Evolutionary conservation across 352 stramenopile genomes (phyloP).

Genomic region (Pythium phragmitis): DNA sequence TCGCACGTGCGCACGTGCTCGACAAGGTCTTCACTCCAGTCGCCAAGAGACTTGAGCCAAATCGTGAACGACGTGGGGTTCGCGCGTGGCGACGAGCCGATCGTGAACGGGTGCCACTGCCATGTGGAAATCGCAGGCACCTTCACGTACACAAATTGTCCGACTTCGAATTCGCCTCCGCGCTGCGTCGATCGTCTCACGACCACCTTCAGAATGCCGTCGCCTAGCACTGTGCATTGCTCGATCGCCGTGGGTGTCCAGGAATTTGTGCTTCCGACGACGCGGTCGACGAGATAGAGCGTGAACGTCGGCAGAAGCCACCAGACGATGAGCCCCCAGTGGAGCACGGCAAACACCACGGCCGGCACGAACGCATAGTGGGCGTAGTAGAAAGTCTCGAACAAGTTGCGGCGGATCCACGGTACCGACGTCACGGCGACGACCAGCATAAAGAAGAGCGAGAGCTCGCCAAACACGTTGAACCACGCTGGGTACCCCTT

Average conservation of each 20-base stretch:
- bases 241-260: slow-evolving; percentile 27
- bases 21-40: slow-evolving; percentile 36
- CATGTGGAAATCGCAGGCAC: slow-evolving; percentile 40
- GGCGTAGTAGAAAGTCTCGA: slow-evolving; percentile 41
- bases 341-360: slow-evolving; percentile 43
- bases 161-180: slow-evolving; percentile 29
- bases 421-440: slow-evolving; percentile 37
- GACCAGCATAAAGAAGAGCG: slow-evolving; percentile 34
- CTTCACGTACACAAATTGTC: slow-evolving; percentile 51
- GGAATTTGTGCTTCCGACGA: slow-evolving; percentile 25
- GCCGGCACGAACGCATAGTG: slow-evolving; percentile 38
- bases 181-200: slow-evolving; percentile 22
- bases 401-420: slow-evolving; percentile 34
- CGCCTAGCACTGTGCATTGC: slow-evolving; percentile 20
- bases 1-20: slow-evolving; percentile 34
- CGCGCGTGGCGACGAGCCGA: slow-evolving; percentile 36
- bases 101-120: slow-evolving; percentile 53
- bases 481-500: slow-evolving; percentile 34
- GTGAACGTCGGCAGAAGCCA: slow-evolving; percentile 38
- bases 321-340: slow-evolving; percentile 35
- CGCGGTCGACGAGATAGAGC: slow-evolving; percentile 37
- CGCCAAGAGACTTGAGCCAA: slow-evolving; percentile 39
- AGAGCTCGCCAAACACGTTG: slow-evolving; percentile 42
- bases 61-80: slow-evolving; percentile 32
- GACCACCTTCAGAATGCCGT: slow-evolving; percentile 40